Conservation (phyloP, 495 filamentous ascomycete species). For the Paragyromitra xinjiangensis region DNA sequence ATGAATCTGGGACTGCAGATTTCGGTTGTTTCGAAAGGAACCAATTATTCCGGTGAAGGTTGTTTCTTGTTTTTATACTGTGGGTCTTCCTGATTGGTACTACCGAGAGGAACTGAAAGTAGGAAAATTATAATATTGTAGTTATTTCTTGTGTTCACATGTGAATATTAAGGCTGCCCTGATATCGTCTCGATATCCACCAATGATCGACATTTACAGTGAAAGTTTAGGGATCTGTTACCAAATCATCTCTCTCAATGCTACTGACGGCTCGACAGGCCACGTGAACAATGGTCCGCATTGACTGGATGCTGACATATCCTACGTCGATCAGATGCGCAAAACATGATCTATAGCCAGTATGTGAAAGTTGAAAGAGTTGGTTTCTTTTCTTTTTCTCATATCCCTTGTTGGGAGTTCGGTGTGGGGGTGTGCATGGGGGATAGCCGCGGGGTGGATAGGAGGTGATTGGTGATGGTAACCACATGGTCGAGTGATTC, state of each 20-base stretch:
- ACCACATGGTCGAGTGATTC: slow-evolving; percentile 14
- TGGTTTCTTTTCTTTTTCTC: slow-evolving; percentile 17
- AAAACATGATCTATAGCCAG: slow-evolving; percentile 4
- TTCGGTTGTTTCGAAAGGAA: too few species aligned
- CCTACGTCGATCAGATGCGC: slow-evolving; percentile 13
- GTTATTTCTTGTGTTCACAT: too few species aligned
- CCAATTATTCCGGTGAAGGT: too few species aligned
- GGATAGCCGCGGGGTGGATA: neutral
- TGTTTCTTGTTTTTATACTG: too few species aligned
- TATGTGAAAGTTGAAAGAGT: neutral
- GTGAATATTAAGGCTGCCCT: too few species aligned
- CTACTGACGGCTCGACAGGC: neutral
- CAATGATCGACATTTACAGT: neutral
- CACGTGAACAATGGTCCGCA: neutral
- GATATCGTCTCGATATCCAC: neutral
- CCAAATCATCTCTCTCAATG: neutral
- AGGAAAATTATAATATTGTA: too few species aligned
- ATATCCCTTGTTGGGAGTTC: neutral
- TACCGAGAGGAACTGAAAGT: too few species aligned
- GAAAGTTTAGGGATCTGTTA: neutral
- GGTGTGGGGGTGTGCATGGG: neutral
- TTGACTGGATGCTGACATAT: neutral
- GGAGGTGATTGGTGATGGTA: neutral
- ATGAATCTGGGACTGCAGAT: too few species aligned
- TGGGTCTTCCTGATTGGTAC: too few species aligned